A percentile compares a stretch with the other conserved stretches of the same genome.
These are phyloP conservation scores for Domatiomyces catenatus DNA, from an alignment of 2,329 filamentous ascomycete genomes.

Conservation along the genomic window DNA sequence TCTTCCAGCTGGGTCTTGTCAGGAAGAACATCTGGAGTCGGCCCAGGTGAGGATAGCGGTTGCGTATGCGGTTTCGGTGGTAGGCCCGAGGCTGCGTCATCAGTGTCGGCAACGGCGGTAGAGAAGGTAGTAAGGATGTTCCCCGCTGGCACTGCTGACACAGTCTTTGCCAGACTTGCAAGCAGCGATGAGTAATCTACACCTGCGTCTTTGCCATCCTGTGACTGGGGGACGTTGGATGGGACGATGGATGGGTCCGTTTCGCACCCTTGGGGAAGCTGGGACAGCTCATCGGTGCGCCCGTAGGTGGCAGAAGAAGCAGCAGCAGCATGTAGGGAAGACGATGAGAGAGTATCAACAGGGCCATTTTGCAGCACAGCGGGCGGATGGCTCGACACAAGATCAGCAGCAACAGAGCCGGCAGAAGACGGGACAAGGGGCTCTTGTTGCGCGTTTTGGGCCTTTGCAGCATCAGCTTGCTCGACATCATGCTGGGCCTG, in stretches of 20 bases:
- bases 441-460: background rate
- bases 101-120: conserved; percentile 18
- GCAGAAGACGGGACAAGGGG: background rate
- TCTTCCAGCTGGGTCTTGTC: background rate
- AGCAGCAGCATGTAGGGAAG: background rate
- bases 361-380: background rate
- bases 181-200: conserved; percentile 35
- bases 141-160: conserved; percentile 19
- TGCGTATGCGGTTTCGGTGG: conserved; percentile 32
- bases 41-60: conserved; percentile 20
- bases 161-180: conserved; percentile 31
- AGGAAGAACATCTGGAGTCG: conserved; percentile 2
- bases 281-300: background rate
- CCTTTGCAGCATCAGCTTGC: background rate
- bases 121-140: conserved; percentile 17
- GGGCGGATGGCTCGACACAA: background rate
- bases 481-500: background rate
- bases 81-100: conserved; percentile 23
- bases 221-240: background rate
- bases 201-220: conserved; percentile 20
- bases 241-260: background rate
- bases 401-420: background rate
- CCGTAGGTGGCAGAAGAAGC: background rate
- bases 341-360: background rate
- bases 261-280: background rate